These are phyloP conservation scores for Furcasterigmium furcatum DNA, from an alignment of 2,329 filamentous ascomycete genomes.

Conservation along the genomic window DNA sequence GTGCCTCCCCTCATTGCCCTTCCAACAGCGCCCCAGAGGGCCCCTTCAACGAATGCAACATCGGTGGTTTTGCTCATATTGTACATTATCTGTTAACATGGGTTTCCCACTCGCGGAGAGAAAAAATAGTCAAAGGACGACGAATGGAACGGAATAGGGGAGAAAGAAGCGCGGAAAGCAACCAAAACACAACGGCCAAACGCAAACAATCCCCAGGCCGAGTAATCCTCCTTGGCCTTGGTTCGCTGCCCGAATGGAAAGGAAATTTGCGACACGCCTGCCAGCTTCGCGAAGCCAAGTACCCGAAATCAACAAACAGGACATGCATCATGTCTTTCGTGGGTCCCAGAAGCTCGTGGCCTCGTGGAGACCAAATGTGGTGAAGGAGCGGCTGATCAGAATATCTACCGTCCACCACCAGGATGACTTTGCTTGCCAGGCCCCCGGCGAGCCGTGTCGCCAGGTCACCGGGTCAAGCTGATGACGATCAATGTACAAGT, in stretches of 20 bases:
- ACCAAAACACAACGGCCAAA: neutral
- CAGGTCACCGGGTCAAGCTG: neutral
- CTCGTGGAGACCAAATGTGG: too few species aligned
- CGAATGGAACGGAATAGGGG: neutral
- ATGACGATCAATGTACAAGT: neutral
- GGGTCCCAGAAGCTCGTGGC: neutral
- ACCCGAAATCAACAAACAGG: neutral
- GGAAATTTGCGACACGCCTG: constrained; percentile 3
- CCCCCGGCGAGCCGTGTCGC: neutral
- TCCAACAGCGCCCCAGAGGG: too few species aligned
- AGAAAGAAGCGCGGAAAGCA: constrained; percentile 2
- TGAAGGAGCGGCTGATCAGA: neutral
- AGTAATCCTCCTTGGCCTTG: neutral
- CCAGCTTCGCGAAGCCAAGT: neutral
- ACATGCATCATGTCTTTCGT: neutral
- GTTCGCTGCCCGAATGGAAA: constrained; percentile 3
- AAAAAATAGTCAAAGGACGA: constrained; percentile 5
- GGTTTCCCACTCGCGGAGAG: too few species aligned
- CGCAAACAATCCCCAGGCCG: neutral
- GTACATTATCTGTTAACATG: constrained; percentile 12
- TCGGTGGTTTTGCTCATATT: constrained; percentile 4
- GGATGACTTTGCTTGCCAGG: neutral
- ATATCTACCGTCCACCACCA: too few species aligned
- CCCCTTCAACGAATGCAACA: too few species aligned
- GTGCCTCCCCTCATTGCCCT: too few species aligned